Evolutionary conservation across 768 basidiomycete species (phyloP), one percentile per base, ranked within the genome.

Genomic region (Amanita inopinata): DNA sequence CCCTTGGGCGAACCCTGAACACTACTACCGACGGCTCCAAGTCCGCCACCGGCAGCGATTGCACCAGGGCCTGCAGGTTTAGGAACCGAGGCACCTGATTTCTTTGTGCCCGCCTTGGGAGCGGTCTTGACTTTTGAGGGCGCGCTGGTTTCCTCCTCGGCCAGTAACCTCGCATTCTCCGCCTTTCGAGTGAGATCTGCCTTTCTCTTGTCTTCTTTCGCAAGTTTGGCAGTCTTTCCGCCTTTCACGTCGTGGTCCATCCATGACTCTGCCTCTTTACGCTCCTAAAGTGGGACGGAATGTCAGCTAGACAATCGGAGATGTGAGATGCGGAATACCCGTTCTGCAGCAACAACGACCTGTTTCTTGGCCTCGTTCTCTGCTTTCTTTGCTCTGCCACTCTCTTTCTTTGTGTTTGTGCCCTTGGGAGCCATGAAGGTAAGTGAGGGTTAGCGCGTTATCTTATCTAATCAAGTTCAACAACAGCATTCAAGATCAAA

Each of bases 341-440:
- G 79, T 9, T 78, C 84, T 5, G 68, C 70, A 8, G 67, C 69
- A 0, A 70, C 78, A 3, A 67, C 70, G 4, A 72, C 76, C 48
- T 75, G 71, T 61, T 91, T 92, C 69, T 83, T 88, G 6, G 74
- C 69, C 56, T 89, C 87, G 56, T 90, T 92, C 56, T 92, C 86
- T 18, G 87, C 87, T 60, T 96, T 96, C 65, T 89, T 92, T 0
- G 91, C 83, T 41, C 85, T 64, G 3, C 92, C 91, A 32, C 77
- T 63, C 61, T 94, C 92, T 60, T 94, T 94, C 79, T 94, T 96
- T 45, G 87, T 70, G 69, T 91, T 94, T 52, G 73, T 78, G 48
- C 81, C 85, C 61, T 88, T 89, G 1, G 92, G 91, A 36, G 92
- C 63, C 92, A 93, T 92, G 19, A 39, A 57, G 38, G 24, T 30